phyloP scores from a whole-genome alignment of 1,139 yeast species.

The Candida sp. region DNA sequence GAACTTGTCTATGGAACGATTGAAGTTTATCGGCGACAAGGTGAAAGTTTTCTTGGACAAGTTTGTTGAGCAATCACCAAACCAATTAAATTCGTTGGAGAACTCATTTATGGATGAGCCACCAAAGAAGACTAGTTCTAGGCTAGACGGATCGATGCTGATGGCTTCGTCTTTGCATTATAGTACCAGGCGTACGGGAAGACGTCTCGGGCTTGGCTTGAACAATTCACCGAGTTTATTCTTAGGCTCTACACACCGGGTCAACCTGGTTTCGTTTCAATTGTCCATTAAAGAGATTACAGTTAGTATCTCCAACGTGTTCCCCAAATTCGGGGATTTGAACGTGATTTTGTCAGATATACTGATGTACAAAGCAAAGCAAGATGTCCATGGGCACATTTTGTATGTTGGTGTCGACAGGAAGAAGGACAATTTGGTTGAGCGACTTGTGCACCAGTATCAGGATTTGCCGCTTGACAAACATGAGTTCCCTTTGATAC shows the following conservation, averaged over 20 bases:
- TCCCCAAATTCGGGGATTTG: constrained; percentile 52
- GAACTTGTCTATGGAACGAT: constrained; percentile 15
- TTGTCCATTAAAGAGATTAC: constrained; percentile 25
- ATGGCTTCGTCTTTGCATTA: constrained; percentile 7
- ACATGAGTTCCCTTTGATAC: constrained; percentile 24
- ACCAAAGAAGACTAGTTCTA: background rate
- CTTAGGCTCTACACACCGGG: constrained; percentile 2
- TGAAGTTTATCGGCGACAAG: constrained; percentile 18
- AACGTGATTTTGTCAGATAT: constrained; percentile 24
- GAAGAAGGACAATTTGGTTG: constrained; percentile 15
- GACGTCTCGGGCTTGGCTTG: constrained; percentile 12
- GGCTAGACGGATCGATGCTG: constrained; percentile 9
- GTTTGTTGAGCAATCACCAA: constrained; percentile 24
- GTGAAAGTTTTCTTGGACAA: constrained; percentile 13
- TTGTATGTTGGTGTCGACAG: constrained; percentile 25
- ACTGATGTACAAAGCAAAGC: constrained; percentile 33
- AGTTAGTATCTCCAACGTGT: constrained; percentile 28
- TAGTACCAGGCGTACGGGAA: constrained; percentile 6
- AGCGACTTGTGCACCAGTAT: constrained; percentile 34
- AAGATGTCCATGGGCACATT: constrained; percentile 35
- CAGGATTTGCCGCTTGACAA: constrained; percentile 20
- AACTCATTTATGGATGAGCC: constrained; percentile 16
- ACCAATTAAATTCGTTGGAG: constrained; percentile 19
- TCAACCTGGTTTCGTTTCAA: constrained; percentile 22
- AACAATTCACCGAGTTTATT: constrained; percentile 4